Base-by-base conservation (phyloP, 495 filamentous ascomycete genomes). In the Cudoniella acicularis region DNA sequence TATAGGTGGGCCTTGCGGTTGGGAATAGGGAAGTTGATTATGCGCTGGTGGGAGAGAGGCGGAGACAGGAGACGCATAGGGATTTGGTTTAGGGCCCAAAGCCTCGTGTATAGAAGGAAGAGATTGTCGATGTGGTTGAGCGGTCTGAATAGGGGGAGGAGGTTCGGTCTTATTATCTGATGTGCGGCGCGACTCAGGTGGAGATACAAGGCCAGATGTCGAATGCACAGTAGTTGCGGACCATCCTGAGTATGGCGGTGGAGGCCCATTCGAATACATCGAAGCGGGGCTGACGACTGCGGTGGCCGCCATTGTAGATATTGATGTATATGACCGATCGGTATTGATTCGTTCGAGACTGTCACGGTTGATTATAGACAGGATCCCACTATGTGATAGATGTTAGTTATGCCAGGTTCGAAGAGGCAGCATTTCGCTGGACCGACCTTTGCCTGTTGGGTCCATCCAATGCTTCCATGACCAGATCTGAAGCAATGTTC, bases 231-330 rank as follows among this genome's bases (percentile, higher is more conserved):
- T 64, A 67, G 13, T 67, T 65, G 10, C 72, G 65, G 18, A 75
- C 59, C 22, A 76, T 68, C 60, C 79, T 83, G 13, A 73, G 64
- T 25, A 87, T 70, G 10, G 87, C 68, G 69, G 87, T 76, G 41
- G 75, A 60, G 30, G 84, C 80, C 60, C 87, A 85, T 46, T 86
- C 80, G 70, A 86, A 83, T 3, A 84, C 81, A 72, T 87, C 81
- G 50, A 85, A 82, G 55, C 36, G 4, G 62, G 62, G 36, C 59
- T 65, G 46, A 57, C 57, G 49, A 63, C 48, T 24, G 62, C 45
- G 3, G 61, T 52, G 22, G 66, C 51, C 2, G 66, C 56, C 66
- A 65, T 65, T 59, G 62, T 58, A 18, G n/a, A 43, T 10, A 56
- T n/a, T 25, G 64, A 54, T 8, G 64, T 36, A 48, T 63, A 64